phyloP scores from a whole-genome alignment of 805 yeast genomes.

The Saccharomycopsis guyanensis region DNA sequence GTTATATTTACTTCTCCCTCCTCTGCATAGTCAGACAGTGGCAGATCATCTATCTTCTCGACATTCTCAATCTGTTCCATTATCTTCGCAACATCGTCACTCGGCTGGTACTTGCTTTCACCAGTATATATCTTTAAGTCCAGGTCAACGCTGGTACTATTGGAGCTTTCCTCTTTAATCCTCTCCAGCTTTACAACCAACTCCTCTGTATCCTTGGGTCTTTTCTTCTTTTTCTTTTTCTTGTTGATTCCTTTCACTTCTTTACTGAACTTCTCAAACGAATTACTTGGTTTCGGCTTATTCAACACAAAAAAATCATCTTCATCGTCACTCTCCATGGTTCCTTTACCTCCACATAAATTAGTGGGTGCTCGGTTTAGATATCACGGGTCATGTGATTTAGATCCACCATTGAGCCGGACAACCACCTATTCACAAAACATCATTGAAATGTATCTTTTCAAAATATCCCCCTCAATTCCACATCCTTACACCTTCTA shows the following conservation, averaged over 20 bases:
- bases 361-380: too few relatives aligned
- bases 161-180: not conserved
- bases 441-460: too few relatives aligned
- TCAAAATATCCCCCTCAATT: too few relatives aligned
- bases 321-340: slow-evolving; percentile 9
- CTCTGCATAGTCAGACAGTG: not conserved
- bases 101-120: not conserved
- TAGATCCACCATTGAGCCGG: too few relatives aligned
- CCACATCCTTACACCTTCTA: too few relatives aligned
- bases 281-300: not conserved
- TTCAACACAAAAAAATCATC: slow-evolving; percentile 15
- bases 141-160: not conserved
- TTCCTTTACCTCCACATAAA: too few relatives aligned
- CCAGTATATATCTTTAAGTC: not conserved
- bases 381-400: too few relatives aligned
- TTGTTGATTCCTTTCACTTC: slow-evolving; percentile 6
- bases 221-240: slow-evolving; percentile 12
- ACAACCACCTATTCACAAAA: too few relatives aligned
- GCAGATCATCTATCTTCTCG: not conserved
- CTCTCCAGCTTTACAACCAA: not conserved
- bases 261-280: not conserved
- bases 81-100: slow-evolving; percentile 3
- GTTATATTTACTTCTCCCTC: too few relatives aligned
- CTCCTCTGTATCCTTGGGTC: not conserved
- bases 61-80: slow-evolving; percentile 8